Evolutionary conservation across 106 monocot genomes (phyloP).

Genomic region (Acorus gramineus): DNA sequence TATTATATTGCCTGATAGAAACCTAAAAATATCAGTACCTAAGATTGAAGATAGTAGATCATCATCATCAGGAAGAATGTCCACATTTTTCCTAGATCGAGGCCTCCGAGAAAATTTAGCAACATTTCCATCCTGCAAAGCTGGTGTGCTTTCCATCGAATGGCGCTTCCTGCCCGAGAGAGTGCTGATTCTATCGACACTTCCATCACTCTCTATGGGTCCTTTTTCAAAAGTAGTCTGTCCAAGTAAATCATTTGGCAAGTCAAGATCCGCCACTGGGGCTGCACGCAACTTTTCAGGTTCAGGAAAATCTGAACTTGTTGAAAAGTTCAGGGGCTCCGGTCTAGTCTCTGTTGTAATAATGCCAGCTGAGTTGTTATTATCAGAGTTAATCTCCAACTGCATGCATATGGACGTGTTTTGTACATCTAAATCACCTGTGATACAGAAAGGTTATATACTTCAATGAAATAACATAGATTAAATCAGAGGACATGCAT

Average conservation of each 20-base stretch:
- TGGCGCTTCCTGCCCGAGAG: conserved; percentile 43
- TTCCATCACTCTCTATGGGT: conserved; percentile 51
- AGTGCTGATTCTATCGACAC: conserved; percentile 44
- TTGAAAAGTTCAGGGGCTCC: conserved; percentile 22
- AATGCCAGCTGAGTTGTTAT: conserved; percentile 7
- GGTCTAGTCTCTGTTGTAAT: conserved; percentile 12
- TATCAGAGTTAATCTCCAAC: conserved; percentile 1
- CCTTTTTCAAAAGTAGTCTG: conserved; percentile 56
- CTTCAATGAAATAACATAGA: neutral
- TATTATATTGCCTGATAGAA: too few species aligned
- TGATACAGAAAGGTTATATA: neutral
- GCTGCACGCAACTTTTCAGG: conserved; percentile 78
- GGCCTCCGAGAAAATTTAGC: conserved; percentile 33
- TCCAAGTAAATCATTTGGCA: conserved; percentile 36
- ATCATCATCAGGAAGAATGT: conserved; percentile 65
- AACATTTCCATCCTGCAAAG: conserved; percentile 36
- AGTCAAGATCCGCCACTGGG: conserved; percentile 15
- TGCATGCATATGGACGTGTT: conserved; percentile 16
- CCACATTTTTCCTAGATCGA: conserved; percentile 32
- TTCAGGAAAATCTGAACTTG: conserved; percentile 67
- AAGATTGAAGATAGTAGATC: conserved; percentile 86
- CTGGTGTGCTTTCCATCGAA: conserved; percentile 38
- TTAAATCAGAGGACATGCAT: too few species aligned
- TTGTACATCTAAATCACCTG: conserved; percentile 16
- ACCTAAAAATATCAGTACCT: conserved; percentile 34